Evolutionary conservation across 208 protist species (phyloP).

Genomic region (Trypanosoma vivax): DNA sequence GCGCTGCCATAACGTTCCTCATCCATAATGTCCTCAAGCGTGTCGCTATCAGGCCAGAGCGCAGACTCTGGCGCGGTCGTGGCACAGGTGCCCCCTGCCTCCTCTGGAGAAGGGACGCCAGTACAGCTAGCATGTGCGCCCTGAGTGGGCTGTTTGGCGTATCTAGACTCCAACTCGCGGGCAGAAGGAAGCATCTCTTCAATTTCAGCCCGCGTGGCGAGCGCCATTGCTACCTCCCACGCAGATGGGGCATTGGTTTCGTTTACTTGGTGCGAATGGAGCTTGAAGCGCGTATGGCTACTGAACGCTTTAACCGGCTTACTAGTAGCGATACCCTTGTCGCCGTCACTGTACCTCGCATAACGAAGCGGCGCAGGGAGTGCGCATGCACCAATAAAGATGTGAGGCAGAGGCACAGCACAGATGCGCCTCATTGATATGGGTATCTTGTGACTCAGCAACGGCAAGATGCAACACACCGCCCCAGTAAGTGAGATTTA

Average conservation of each 20-base stretch:
- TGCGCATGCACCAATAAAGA: conserved; percentile 2
- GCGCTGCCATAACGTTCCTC: conserved; percentile 18
- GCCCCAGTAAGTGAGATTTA: too few species aligned
- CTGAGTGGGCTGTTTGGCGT: conserved; percentile 13
- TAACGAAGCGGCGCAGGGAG: not conserved
- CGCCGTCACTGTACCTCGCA: not conserved
- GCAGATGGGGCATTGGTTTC: conserved; percentile 57
- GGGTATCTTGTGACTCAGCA: too few species aligned
- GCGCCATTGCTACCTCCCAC: conserved; percentile 37
- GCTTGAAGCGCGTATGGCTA: conserved; percentile 30
- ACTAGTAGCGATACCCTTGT: not conserved
- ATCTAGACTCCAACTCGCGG: conserved; percentile 39
- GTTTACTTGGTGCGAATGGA: conserved; percentile 46
- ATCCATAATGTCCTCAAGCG: conserved; percentile 18
- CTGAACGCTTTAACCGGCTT: conserved; percentile 17
- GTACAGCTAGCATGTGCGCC: not conserved
- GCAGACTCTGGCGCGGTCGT: conserved; percentile 2
- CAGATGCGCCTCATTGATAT: too few species aligned
- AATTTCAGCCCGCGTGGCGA: conserved; percentile 49
- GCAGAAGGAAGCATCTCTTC: conserved; percentile 51
- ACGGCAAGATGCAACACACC: too few species aligned
- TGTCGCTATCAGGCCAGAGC: conserved; percentile 20
- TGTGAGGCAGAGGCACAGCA: not conserved
- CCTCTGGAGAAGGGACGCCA: too few species aligned
- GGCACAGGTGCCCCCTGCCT: too few species aligned